Evolutionary conservation across 345 rosid genomes (phyloP).

Genomic region (Sonneratia caseolaris): DNA sequence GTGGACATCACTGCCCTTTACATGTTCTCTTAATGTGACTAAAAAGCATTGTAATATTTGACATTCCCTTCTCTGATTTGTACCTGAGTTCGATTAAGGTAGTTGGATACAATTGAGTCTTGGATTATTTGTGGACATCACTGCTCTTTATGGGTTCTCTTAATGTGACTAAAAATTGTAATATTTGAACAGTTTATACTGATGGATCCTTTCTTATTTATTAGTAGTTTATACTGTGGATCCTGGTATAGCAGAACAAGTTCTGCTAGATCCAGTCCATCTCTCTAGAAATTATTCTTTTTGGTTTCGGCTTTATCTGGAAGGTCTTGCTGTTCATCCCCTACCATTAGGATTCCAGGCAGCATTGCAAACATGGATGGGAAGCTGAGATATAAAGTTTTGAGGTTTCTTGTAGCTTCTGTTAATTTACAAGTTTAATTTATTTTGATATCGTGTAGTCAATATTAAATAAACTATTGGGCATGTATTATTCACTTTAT

Average conservation of each 20-base stretch:
- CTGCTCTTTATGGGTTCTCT: not conserved
- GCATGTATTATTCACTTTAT: not conserved
- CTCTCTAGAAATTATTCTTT: no score
- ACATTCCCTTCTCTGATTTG: not conserved
- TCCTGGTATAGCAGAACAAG: not conserved
- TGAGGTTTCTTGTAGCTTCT: not conserved
- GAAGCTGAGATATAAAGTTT: not conserved
- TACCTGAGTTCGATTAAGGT: not conserved
- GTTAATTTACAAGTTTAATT: not conserved
- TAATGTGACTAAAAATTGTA: not conserved
- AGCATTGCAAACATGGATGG: not conserved
- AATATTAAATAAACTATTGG: not conserved
- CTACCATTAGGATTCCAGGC: no score
- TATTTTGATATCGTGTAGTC: not conserved
- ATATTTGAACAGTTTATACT: not conserved
- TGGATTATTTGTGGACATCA: not conserved
- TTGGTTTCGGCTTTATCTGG: no score
- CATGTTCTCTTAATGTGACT: no score
- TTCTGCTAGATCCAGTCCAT: not conserved
- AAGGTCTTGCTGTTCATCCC: no score
- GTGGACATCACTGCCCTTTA: no score
- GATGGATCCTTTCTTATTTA: not conserved
- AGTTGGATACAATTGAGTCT: not conserved
- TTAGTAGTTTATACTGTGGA: no score
- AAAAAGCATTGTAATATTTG: not conserved